These are phyloP conservation scores for Aspergillus eucalypticola DNA, from an alignment of 2,329 filamentous ascomycete species.

Conservation along the genomic window DNA sequence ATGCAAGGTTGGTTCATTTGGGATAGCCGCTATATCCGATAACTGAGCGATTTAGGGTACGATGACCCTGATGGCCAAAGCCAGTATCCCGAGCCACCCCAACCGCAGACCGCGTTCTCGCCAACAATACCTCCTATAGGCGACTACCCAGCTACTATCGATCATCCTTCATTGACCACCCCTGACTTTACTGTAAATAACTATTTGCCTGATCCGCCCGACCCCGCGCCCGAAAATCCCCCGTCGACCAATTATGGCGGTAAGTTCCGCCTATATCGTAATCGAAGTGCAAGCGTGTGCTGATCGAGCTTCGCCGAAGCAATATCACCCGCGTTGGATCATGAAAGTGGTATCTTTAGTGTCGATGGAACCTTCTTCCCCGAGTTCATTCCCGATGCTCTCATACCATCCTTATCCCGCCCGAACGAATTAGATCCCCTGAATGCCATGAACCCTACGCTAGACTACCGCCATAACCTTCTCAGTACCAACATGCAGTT, in stretches of 20 bases:
- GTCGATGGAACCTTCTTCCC: conserved; percentile 33
- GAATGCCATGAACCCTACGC: conserved; percentile 15
- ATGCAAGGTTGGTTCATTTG: conserved; percentile 13
- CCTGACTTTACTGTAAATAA: conserved; percentile 12
- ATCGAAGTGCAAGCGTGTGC: background rate
- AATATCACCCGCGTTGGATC: conserved; percentile 27
- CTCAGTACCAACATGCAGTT: conserved; percentile 23
- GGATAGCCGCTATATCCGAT: background rate
- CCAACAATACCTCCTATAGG: conserved; percentile 1
- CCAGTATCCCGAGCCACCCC: conserved; percentile 2
- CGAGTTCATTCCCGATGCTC: conserved; percentile 31
- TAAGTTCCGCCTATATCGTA: background rate
- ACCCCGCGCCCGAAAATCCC: background rate
- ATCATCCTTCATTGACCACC: conserved; percentile 9
- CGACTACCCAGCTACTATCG: conserved; percentile 18
- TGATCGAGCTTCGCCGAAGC: background rate
- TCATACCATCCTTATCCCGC: conserved; percentile 27
- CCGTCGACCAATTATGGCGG: conserved; percentile 20
- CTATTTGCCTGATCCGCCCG: conserved; percentile 11
- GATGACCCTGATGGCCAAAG: conserved; percentile 8
- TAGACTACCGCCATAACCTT: conserved; percentile 25
- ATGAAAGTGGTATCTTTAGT: conserved; percentile 32
- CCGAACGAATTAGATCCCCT: conserved; percentile 26
- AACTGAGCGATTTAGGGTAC: conserved; percentile 7
- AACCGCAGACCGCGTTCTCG: conserved; percentile 13